Conservation (phyloP, 2,329 filamentous ascomycete genomes). For the Pezizomycotina sp. region DNA sequence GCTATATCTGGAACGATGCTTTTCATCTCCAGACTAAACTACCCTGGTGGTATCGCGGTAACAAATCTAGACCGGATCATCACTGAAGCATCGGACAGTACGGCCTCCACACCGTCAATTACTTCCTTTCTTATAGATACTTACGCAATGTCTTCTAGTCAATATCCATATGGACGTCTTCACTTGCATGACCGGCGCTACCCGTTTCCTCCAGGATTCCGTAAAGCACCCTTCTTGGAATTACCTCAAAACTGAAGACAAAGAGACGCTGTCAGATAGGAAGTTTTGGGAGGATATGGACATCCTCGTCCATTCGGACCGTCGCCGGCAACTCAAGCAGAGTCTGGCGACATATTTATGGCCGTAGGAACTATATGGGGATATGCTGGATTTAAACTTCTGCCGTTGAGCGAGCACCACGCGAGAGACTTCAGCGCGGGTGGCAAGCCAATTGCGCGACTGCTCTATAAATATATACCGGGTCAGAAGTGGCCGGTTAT, state of each 20-base stretch:
- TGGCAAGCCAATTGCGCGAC: no score
- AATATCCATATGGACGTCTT: conserved; percentile 47
- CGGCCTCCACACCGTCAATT: conserved; percentile 23
- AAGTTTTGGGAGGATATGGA: conserved; percentile 49
- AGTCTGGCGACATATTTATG: no score
- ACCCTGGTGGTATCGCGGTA: conserved; percentile 76
- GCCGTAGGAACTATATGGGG: no score
- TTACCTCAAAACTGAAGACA: conserved; percentile 49
- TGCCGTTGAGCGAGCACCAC: no score
- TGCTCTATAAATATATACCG: no score
- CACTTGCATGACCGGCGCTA: conserved; percentile 55
- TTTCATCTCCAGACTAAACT: conserved; percentile 71
- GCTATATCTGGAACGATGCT: conserved; percentile 48
- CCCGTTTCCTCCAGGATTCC: conserved; percentile 44
- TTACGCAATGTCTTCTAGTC: conserved; percentile 27
- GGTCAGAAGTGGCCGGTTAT: conserved; percentile 17
- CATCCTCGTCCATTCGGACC: no score
- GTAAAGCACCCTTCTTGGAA: conserved; percentile 22
- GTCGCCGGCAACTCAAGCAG: no score
- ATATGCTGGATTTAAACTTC: no score
- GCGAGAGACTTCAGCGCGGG: no score
- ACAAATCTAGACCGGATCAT: conserved; percentile 16
- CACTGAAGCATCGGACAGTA: conserved; percentile 32
- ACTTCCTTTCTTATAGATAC: conserved; percentile 22
- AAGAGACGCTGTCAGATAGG: conserved; percentile 31